These are phyloP conservation scores for Backusella macrospora DNA, from an alignment of 192 early-diverging fungal genomes.

Conservation along the genomic window DNA sequence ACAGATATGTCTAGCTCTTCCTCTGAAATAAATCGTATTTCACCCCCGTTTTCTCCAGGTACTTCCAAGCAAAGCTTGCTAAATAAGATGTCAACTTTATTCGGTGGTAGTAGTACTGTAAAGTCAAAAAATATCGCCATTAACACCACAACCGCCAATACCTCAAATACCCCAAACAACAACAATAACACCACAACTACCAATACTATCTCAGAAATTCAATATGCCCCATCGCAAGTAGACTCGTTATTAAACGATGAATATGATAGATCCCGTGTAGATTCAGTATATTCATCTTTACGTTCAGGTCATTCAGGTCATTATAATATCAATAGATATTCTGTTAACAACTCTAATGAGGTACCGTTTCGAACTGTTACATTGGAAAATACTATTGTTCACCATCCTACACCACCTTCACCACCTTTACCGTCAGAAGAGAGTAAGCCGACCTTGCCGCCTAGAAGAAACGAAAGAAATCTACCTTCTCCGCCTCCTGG, in stretches of 20 bases:
- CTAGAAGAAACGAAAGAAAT: neutral
- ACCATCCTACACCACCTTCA: neutral
- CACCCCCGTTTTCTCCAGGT: slow-evolving; percentile 15
- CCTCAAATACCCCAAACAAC: neutral
- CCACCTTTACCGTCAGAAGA: neutral
- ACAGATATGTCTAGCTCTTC: neutral
- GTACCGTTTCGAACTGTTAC: slow-evolving; percentile 23
- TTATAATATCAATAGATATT: neutral
- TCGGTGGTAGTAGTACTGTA: neutral
- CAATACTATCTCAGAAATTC: neutral
- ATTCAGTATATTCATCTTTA: slow-evolving; percentile 32
- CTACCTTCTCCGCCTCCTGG: neutral
- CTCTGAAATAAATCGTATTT: neutral
- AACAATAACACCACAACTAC: neutral
- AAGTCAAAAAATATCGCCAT: too few species aligned
- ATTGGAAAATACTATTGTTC: slow-evolving; percentile 18
- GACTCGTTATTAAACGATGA: slow-evolving; percentile 19
- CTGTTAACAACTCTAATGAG: slow-evolving; percentile 11
- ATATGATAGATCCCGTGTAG: slow-evolving; percentile 23
- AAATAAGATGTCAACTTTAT: slow-evolving; percentile 27
- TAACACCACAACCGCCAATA: neutral
- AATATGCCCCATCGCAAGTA: neutral
- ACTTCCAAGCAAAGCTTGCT: slow-evolving; percentile 9
- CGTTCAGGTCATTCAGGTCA: slow-evolving; percentile 18
- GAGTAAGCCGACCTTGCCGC: neutral